Base-by-base conservation (phyloP, 2,329 filamentous ascomycete species). In the Arthrinium phaeospermum region DNA sequence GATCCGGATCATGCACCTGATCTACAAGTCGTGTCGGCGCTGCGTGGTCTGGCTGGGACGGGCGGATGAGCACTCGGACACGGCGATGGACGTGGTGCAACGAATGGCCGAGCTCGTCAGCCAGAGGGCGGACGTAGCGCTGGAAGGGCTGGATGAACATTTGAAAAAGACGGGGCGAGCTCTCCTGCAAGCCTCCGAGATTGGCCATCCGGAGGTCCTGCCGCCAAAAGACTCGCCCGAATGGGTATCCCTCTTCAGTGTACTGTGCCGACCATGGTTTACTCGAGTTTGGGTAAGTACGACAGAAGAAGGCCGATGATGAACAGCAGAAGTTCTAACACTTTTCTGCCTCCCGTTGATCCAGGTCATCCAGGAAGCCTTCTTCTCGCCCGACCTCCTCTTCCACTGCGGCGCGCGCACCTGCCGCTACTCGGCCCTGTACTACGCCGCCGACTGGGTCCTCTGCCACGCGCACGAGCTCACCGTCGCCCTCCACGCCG, bases 11-110 rank as follows among this genome's bases (percentile, higher is more conserved):
- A 74, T 74, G 72, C 68, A 61, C 46, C 24, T 14, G 14, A 74
- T 74, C 68, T 74, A 73, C 46, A 22, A 67, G 64, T 27, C 44
- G 30, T 73, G 72, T 16, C 68, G 61, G 67, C 68, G 53, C 8
- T 67, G 51, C 51, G 47, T 70, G 4, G 45, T 71, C 14, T 72
- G 71, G 71, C 61, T 72, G 19, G 71, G 71, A 2, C 16, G 4
- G 12, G 49, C 51, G 8, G 34, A 67, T 3, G 68, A 51, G n/a
- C 30, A 72, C 5, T 37, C 51, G 6, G 67, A 30, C n/a, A 30
- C 27, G n/a, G 71, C 71, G 46, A n/a, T 71, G 10, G 71, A 72
- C n/a, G n/a, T 68, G 37, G 67, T 61, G 7, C 24, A 64, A 14
- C 27, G 49, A 8, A 19, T 68, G 24, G 67, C 67, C 24, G 67